Evolutionary conservation across 2,329 filamentous ascomycete genomes (phyloP), one percentile per base, ranked within the genome.

Genomic region (Fusarium poae): DNA sequence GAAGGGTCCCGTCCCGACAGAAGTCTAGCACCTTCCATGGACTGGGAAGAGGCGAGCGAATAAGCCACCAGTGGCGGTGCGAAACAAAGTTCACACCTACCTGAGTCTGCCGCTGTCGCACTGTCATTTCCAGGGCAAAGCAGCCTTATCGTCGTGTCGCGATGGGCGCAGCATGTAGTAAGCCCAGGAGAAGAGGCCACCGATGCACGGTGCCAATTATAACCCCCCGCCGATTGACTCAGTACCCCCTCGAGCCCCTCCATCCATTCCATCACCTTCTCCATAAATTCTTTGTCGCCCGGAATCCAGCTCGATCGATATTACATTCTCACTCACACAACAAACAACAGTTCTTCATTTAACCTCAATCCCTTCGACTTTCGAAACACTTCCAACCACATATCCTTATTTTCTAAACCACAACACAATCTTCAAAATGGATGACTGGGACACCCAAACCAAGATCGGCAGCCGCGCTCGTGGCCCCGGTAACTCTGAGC

Each of bases 381-480:
- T 23, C 30, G 43, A 32, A 35, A 21, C 42, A 18, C 57, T 48
- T 35, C 20, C 10, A 18, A 21, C 58, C 53, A 52, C 51, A 52
- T 53, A 40, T 35, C 34, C 27, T 45, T 44, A 55, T 37, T 50
- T 42, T 50, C 40, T 62, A 73, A 70, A 63, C 57, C 77, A 74
- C 81, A 74, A 44, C 88, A 89, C 29, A 57, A 66, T 27, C 57
- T 52, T 54, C 54, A 75, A 77, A 53, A 89, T 91, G 87, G 80
- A 79, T 54, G 93, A 97, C 77, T 98, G 95, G 94, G 92, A 97
- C 76, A 81, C 83, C 73, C 89, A 92, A 74, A 97, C 94, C 83
- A 97, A 96, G 87, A 98, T 99, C 78, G 96, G 96, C 77, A 93
- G 89, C 88, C 95, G 92, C 83, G 88, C 87, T 77, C 89, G 89